Conservation (phyloP, 1,284 basidiomycete genomes). For the Naganishia albida region DNA sequence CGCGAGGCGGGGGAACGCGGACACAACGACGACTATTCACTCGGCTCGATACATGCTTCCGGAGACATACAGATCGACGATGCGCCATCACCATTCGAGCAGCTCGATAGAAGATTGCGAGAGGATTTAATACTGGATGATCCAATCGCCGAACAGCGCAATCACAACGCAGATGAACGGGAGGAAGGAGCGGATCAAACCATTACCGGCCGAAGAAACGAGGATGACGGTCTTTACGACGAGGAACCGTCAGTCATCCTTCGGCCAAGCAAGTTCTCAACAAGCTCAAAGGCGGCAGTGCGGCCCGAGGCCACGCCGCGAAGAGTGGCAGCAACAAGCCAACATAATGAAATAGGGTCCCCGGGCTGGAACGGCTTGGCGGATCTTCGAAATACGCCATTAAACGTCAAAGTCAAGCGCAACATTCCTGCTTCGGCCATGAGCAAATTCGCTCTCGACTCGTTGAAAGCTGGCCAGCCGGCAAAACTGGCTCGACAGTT, state of each 20-base stretch:
- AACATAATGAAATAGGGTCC: slow-evolving; percentile 56
- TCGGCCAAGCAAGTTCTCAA: slow-evolving; percentile 12
- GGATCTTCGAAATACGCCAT: slow-evolving; percentile 66
- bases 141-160: neutral
- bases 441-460: slow-evolving; percentile 2
- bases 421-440: slow-evolving; percentile 15
- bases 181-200: slow-evolving; percentile 13
- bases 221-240: slow-evolving; percentile 26
- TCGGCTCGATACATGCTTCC: slow-evolving; percentile 16
- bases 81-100: slow-evolving; percentile 57
- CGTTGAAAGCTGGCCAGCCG: slow-evolving; percentile 6
- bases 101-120: slow-evolving; percentile 68
- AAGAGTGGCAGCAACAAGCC: neutral
- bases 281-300: slow-evolving; percentile 12
- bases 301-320: slow-evolving; percentile 26
- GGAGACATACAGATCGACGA: slow-evolving; percentile 18
- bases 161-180: neutral
- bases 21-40: slow-evolving; percentile 10
- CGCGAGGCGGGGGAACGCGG: neutral
- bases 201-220: slow-evolving; percentile 9
- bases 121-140: slow-evolving; percentile 55
- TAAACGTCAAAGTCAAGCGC: slow-evolving; percentile 53
- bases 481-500: neutral
- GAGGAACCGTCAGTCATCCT: slow-evolving; percentile 33
- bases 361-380: slow-evolving; percentile 73